A percentile compares a stretch with the other conserved stretches of the same genome.
These are phyloP conservation scores for Porogramme epimiltina DNA, from an alignment of 1,284 basidiomycete species.

Conservation along the genomic window DNA sequence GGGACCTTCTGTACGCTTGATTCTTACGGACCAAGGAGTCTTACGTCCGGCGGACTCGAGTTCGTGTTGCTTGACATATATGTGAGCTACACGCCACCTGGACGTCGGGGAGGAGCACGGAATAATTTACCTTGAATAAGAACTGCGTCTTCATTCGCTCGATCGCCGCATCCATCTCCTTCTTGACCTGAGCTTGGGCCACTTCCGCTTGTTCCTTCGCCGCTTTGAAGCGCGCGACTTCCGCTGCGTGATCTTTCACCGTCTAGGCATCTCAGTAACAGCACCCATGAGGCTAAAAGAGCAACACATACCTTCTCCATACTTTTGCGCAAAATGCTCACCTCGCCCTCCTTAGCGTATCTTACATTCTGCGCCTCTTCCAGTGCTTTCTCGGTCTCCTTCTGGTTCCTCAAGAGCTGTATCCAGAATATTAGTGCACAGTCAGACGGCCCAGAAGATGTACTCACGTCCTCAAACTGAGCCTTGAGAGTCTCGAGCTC, in stretches of 20 bases:
- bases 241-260: conserved; percentile 56
- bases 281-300: neutral
- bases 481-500: conserved; percentile 38
- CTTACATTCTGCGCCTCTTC: conserved; percentile 50
- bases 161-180: conserved; percentile 64
- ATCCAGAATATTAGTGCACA: neutral
- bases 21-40: conserved; percentile 42
- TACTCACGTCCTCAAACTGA: conserved; percentile 49
- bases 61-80: conserved; percentile 63
- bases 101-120: neutral
- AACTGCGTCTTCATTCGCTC: conserved; percentile 72
- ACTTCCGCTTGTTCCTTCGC: conserved; percentile 62
- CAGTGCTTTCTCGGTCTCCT: conserved; percentile 44
- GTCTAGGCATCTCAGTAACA: conserved; percentile 40
- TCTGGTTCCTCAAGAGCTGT: conserved; percentile 54
- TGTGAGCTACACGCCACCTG: neutral
- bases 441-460: neutral
- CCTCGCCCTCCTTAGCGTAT: conserved; percentile 62
- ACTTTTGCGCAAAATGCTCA: conserved; percentile 54
- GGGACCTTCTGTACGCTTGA: conserved; percentile 38
- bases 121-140: conserved; percentile 59
- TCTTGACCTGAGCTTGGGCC: conserved; percentile 53
- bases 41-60: conserved; percentile 60
- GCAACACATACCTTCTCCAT: conserved; percentile 52
- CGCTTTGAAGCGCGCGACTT: conserved; percentile 56